phyloP scores from a whole-genome alignment of 1,139 yeast genomes.

The Suhomyces kunorum region DNA sequence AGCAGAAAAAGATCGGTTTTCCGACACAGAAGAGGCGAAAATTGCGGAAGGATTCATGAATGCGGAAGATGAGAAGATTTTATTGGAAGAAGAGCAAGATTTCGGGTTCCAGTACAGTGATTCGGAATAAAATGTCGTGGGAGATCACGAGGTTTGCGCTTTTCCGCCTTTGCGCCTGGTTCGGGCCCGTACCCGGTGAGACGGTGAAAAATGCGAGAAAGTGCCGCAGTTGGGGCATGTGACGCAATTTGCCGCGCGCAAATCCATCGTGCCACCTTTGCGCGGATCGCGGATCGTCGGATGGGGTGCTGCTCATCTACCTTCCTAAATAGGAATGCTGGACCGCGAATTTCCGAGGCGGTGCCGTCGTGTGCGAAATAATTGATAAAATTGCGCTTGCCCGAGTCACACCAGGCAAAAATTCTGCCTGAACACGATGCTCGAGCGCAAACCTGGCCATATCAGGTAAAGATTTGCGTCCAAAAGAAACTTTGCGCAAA shows the following conservation, averaged over 20 bases:
- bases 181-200: too few relatives aligned
- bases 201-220: too few relatives aligned
- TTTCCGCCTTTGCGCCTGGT: too few relatives aligned
- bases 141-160: neutral
- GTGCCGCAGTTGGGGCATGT: too few relatives aligned
- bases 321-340: slow-evolving; percentile 1
- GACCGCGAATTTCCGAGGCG: neutral
- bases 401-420: neutral
- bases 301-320: neutral
- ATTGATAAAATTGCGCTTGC: neutral
- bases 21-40: too few relatives aligned
- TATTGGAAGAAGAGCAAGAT: slow-evolving; percentile 23
- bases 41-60: slow-evolving; percentile 2
- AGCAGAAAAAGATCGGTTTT: neutral
- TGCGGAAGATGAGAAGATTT: slow-evolving; percentile 12
- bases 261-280: too few relatives aligned
- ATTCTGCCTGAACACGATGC: neutral
- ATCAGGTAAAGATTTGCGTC: slow-evolving; percentile 3
- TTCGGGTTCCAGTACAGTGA: slow-evolving; percentile 39
- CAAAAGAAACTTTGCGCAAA: neutral
- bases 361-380: neutral
- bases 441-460: neutral
- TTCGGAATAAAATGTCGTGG: slow-evolving; percentile 22
- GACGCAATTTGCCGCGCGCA: too few relatives aligned
- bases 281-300: slow-evolving; percentile 1